Conservation (phyloP, 2,329 filamentous ascomycete genomes). For the Esteya vermicola region DNA sequence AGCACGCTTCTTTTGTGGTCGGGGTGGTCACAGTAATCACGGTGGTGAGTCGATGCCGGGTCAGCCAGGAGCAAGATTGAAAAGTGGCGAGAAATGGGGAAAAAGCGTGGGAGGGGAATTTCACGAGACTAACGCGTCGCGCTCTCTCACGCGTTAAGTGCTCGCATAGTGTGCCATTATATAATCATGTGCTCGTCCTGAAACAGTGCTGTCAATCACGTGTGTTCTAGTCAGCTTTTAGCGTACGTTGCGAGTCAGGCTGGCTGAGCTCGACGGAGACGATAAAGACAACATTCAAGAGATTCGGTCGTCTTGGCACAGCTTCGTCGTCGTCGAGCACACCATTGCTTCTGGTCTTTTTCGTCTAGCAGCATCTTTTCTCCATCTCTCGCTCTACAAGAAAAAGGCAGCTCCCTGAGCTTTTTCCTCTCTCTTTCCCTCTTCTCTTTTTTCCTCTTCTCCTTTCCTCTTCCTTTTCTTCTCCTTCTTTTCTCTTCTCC, state of each 20-base stretch:
- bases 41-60: no score
- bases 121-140: conserved; percentile 11
- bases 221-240: not conserved
- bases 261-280: no score
- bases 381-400: no score
- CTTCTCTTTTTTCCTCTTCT: not conserved
- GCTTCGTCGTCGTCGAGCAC: no score
- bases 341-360: no score
- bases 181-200: no score
- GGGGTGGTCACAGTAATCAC: no score
- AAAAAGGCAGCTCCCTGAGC: no score
- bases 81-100: conserved; percentile 1
- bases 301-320: not conserved
- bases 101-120: no score
- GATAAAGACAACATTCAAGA: no score
- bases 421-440: not conserved
- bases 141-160: conserved; percentile 12
- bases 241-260: not conserved
- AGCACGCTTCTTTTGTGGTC: no score
- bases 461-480: not conserved
- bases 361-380: no score
- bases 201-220: not conserved
- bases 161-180: conserved; percentile 6
- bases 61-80: not conserved
- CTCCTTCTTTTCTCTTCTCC: not conserved